phyloP scores from a whole-genome alignment of 768 basidiomycete species.

The Auriscalpium vulgare region DNA sequence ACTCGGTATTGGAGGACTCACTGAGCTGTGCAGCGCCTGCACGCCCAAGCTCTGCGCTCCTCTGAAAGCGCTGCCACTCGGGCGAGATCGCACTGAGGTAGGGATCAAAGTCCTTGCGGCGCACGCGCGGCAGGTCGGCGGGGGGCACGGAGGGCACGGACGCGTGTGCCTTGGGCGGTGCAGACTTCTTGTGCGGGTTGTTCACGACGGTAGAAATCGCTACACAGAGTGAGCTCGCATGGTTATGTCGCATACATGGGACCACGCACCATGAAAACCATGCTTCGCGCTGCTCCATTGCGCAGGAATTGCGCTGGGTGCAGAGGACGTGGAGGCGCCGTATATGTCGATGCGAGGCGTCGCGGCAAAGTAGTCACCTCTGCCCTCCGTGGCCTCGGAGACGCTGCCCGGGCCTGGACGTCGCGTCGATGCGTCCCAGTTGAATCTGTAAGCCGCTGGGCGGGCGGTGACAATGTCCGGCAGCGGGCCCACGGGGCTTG shows the following conservation, averaged over 20 bases:
- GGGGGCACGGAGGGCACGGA: conserved; percentile 62
- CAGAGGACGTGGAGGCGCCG: conserved; percentile 37
- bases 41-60: conserved; percentile 26
- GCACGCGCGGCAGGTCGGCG: conserved; percentile 73
- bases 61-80: conserved; percentile 74
- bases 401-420: conserved; percentile 61
- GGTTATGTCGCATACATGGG: background rate
- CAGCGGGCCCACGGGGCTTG: conserved; percentile 42
- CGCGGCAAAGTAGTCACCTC: conserved; percentile 46
- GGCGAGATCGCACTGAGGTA: conserved; percentile 66
- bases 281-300: conserved; percentile 79
- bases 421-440: conserved; percentile 58
- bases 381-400: conserved; percentile 64
- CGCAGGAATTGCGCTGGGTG: conserved; percentile 40
- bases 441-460: conserved; percentile 53
- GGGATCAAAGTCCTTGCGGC: conserved; percentile 75
- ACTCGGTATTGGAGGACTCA: conserved; percentile 4
- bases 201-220: conserved; percentile 93
- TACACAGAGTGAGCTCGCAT: conserved; percentile 24
- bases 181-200: conserved; percentile 76
- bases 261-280: conserved; percentile 76
- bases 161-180: conserved; percentile 85
- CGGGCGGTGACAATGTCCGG: conserved; percentile 39
- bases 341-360: conserved; percentile 37
- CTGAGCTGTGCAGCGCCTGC: conserved; percentile 26